Conservation (phyloP, 768 basidiomycete species). For the Lentinus brumalis region DNA sequence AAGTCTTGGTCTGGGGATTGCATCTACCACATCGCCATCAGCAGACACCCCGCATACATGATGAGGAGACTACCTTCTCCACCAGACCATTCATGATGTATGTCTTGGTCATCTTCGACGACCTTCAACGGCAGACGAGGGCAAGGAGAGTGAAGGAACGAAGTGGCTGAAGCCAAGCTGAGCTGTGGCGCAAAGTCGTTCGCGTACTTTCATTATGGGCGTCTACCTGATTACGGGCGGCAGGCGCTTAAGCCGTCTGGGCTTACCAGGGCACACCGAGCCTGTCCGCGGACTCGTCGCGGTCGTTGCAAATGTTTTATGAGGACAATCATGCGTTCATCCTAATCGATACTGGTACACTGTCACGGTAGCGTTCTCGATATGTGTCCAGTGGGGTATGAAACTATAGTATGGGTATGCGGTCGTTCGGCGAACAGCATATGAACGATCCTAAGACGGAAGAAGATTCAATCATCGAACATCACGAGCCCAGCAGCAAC, state of each 20-base stretch:
- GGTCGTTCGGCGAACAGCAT: background rate
- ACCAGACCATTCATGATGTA: conserved; percentile 84
- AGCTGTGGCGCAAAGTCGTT: conserved; percentile 20
- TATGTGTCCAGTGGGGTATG: background rate
- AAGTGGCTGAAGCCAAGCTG: conserved; percentile 15
- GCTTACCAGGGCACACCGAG: background rate
- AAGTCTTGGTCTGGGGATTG: conserved; percentile 91
- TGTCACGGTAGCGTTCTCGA: background rate
- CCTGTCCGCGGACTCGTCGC: background rate
- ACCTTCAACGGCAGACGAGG: conserved; percentile 3
- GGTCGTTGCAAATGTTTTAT: no score
- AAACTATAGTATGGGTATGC: conserved; percentile 1
- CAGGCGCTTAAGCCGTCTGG: background rate
- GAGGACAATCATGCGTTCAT: background rate
- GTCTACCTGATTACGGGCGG: background rate
- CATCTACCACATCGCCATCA: conserved; percentile 54
- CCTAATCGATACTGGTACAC: background rate
- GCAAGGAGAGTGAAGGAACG: conserved; percentile 5
- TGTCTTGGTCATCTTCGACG: conserved; percentile 69
- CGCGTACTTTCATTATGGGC: conserved; percentile 1
- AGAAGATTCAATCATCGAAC: background rate
- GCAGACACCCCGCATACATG: background rate
- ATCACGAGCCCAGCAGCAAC: conserved; percentile 16
- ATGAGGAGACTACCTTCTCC: conserved; percentile 59
- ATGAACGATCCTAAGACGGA: background rate